These are phyloP conservation scores for Candida vartiovaarae DNA, from an alignment of 805 yeast genomes.

Conservation along the genomic window DNA sequence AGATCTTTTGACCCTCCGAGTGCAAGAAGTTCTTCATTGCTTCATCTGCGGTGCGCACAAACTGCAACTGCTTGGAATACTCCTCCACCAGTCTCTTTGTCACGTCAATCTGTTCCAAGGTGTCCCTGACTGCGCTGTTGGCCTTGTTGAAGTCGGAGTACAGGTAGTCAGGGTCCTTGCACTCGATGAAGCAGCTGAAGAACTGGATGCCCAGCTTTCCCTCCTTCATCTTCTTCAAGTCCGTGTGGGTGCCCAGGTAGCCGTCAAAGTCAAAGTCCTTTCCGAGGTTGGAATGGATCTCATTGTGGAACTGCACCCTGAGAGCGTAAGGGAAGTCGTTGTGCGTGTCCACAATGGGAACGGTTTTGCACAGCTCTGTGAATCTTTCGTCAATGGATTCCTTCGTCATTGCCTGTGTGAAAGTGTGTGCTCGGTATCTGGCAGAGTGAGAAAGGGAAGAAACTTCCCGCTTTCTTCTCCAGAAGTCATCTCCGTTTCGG, in stretches of 20 bases:
- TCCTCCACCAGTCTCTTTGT: constrained; percentile 36
- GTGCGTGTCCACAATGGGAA: constrained; percentile 41
- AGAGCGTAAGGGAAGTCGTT: constrained; percentile 47
- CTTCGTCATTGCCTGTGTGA: too few relatives aligned
- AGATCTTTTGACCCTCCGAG: constrained; percentile 27
- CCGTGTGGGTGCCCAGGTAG: constrained; percentile 37
- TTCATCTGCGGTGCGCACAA: constrained; percentile 35
- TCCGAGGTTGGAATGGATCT: constrained; percentile 25
- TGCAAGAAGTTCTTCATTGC: constrained; percentile 30
- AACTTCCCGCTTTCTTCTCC: too few relatives aligned
- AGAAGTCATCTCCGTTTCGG: too few relatives aligned
- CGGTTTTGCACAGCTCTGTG: constrained; percentile 9
- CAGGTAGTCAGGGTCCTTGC: constrained; percentile 32
- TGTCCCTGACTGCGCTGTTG: constrained; percentile 41
- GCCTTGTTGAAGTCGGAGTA: constrained; percentile 39
- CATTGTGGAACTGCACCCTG: constrained; percentile 38
- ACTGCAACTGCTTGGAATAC: constrained; percentile 32
- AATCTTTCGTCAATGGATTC: constrained; percentile 10
- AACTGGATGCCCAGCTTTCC: constrained; percentile 45
- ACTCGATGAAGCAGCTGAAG: constrained; percentile 43
- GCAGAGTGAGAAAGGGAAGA: too few relatives aligned
- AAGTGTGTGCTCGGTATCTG: too few relatives aligned
- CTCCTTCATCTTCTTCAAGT: constrained; percentile 32
- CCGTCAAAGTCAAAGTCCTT: constrained; percentile 34
- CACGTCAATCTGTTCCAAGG: constrained; percentile 48